Percentiles rank a stretch among this genome's conserved stretches.
Conservation (phyloP, 768 basidiomycete genomes). For the Leccinum ochraceum region DNA sequence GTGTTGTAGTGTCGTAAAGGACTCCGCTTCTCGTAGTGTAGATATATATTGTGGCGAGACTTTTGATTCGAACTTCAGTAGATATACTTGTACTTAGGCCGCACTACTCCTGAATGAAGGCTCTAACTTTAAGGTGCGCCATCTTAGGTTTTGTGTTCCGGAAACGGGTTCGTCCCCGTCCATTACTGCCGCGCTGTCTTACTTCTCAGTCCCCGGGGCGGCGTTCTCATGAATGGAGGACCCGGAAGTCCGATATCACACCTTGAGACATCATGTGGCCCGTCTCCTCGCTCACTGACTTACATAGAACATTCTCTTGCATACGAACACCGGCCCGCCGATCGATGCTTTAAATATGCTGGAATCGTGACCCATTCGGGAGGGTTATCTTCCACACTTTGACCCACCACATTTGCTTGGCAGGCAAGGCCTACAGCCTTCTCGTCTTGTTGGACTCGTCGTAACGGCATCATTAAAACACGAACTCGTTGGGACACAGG, state of each 20-base stretch:
- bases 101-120: too few relatives aligned
- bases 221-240: background rate
- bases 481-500: background rate
- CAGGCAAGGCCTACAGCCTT: background rate
- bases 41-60: background rate
- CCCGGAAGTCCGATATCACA: background rate
- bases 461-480: background rate
- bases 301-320: background rate
- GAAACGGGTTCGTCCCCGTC: background rate
- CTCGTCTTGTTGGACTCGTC: background rate
- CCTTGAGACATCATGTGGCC: background rate
- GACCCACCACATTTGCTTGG: background rate
- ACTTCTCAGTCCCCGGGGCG: background rate
- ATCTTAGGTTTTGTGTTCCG: background rate
- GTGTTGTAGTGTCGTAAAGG: background rate
- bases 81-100: too few relatives aligned
- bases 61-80: background rate
- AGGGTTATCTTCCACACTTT: background rate
- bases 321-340: background rate
- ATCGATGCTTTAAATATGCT: conserved; percentile 9
- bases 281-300: background rate
- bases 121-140: too few relatives aligned
- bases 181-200: background rate
- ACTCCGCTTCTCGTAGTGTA: background rate
- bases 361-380: background rate